Evolutionary conservation across 441 rosid genomes (phyloP).

Genomic region (Breynia disticha): DNA sequence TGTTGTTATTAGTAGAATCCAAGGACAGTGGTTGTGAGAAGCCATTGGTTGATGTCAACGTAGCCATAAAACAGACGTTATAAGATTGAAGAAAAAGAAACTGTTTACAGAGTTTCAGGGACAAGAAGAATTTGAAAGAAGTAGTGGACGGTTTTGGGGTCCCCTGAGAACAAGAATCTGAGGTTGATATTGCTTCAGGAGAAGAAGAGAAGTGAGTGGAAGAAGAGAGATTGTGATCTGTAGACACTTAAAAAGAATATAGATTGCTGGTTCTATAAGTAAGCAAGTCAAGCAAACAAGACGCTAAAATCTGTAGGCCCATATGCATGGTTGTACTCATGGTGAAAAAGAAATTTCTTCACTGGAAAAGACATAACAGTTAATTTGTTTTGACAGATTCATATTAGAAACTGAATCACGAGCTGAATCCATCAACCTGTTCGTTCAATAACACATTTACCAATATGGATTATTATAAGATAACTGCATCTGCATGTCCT

Average conservation of each 20-base stretch:
- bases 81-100: conserved; percentile 2
- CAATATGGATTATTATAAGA: too few relatives aligned
- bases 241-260: conserved; percentile 5
- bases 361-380: background rate
- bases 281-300: conserved; percentile 13
- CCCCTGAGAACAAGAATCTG: conserved; percentile 6
- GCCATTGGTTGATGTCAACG: conserved; percentile 24
- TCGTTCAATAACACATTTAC: too few relatives aligned
- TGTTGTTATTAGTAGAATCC: conserved; percentile 17
- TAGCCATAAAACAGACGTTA: conserved; percentile 19
- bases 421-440: too few relatives aligned
- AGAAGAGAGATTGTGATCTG: background rate
- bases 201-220: conserved; percentile 5
- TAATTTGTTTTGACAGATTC: background rate
- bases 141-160: conserved; percentile 7
- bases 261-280: conserved; percentile 10
- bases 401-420: too few relatives aligned
- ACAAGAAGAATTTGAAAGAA: conserved; percentile 11
- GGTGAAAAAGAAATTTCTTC: background rate
- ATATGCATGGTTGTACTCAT: background rate
- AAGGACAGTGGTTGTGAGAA: conserved; percentile 18
- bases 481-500: too few relatives aligned
- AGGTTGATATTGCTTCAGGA: background rate
- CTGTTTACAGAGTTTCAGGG: conserved; percentile 9
- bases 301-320: conserved; percentile 24